These are phyloP conservation scores for Polychaeton citri DNA, from an alignment of 2,329 filamentous ascomycete genomes.

Conservation along the genomic window DNA sequence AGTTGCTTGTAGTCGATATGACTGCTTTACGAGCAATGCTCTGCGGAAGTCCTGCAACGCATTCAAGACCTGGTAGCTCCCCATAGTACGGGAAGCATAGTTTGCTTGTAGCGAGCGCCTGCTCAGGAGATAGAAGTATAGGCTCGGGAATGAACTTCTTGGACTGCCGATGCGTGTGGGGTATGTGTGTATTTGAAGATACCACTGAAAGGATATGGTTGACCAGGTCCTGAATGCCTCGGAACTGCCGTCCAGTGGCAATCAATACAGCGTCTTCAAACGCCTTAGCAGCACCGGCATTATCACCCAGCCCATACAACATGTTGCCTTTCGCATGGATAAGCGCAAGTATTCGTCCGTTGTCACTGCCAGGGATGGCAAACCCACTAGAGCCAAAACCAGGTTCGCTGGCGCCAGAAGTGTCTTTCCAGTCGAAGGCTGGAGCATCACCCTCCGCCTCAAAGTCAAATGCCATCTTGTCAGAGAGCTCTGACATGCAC, in stretches of 20 bases:
- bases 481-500: slow-evolving; percentile 41
- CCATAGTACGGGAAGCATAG: slow-evolving; percentile 67
- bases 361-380: slow-evolving; percentile 70
- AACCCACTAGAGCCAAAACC: slow-evolving; percentile 73
- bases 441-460: slow-evolving; percentile 29
- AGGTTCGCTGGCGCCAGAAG: slow-evolving; percentile 29
- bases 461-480: slow-evolving; percentile 44
- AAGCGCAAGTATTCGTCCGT: slow-evolving; percentile 82
- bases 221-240: slow-evolving; percentile 67
- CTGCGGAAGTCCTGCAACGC: slow-evolving; percentile 44
- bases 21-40: slow-evolving; percentile 64
- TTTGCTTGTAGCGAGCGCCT: slow-evolving; percentile 67
- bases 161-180: slow-evolving; percentile 10
- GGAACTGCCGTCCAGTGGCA: slow-evolving; percentile 57
- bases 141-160: slow-evolving; percentile 35
- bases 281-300: slow-evolving; percentile 64
- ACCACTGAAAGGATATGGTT: slow-evolving; percentile 62
- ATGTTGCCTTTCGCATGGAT: slow-evolving; percentile 98
- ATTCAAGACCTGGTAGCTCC: slow-evolving; percentile 64
- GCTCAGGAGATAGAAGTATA: slow-evolving; percentile 69
- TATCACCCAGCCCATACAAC: slow-evolving; percentile 80
- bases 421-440: slow-evolving; percentile 25
- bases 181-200: slow-evolving; percentile 10
- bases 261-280: slow-evolving; percentile 94
- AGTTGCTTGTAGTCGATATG: slow-evolving; percentile 89